Conservation (phyloP, 202 grass and related monocot genomes). For the Miscanthus sacchariflorus region DNA sequence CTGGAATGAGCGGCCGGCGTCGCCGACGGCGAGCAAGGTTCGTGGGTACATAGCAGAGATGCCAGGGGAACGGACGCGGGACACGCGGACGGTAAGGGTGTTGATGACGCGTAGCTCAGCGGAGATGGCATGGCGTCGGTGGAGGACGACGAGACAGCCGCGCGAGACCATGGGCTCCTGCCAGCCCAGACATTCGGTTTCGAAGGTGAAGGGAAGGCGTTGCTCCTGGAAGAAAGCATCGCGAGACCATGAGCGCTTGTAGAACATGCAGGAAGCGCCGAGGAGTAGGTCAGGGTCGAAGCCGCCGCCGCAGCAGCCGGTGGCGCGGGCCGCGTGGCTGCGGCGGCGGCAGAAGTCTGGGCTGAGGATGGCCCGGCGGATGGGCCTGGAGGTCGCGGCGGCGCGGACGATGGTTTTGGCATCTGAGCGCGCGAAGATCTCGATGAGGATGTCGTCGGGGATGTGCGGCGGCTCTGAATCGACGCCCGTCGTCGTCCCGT, state of each 20-base stretch:
- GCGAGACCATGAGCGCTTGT: background rate
- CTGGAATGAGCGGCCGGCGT: background rate
- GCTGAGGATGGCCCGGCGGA: background rate
- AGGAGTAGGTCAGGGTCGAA: background rate
- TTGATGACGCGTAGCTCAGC: background rate
- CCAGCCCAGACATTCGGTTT: background rate
- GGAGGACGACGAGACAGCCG: background rate
- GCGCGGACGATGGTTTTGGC: constrained; percentile 3
- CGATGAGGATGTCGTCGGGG: background rate
- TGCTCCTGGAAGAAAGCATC: background rate
- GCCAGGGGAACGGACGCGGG: background rate
- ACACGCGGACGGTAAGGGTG: background rate
- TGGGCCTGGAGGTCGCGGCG: background rate
- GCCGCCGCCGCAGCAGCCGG: background rate
- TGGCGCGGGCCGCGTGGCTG: background rate
- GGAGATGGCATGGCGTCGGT: background rate
- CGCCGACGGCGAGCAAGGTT: background rate
- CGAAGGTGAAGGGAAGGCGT: background rate
- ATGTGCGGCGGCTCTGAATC: background rate
- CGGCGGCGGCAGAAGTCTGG: background rate
- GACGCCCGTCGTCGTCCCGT: background rate
- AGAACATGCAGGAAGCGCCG: background rate
- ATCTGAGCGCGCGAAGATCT: constrained; percentile 18
- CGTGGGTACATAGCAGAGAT: background rate
- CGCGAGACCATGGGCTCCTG: background rate